Percentiles rank a stretch among this genome's conserved stretches.
phyloP scores from a whole-genome alignment of 805 yeast genomes.

The Wickerhamomyces strasburgensis region DNA sequence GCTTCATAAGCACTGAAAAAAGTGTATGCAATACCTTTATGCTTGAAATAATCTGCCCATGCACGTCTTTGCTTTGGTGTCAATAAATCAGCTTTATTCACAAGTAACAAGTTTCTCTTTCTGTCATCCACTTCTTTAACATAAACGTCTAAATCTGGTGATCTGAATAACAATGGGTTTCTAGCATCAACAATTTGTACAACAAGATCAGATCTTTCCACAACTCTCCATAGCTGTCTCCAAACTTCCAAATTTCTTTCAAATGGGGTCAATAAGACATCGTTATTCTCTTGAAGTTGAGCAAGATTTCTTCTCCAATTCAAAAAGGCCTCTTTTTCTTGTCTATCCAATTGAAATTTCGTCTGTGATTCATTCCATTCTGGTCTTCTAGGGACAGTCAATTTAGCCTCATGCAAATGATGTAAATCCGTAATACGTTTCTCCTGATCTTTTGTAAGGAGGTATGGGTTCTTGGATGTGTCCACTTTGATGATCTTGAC shows the following conservation, averaged over 20 bases:
- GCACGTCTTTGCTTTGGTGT: constrained; percentile 67
- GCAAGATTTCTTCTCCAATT: constrained; percentile 95
- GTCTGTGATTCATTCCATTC: constrained; percentile 72
- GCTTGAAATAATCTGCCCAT: constrained; percentile 84
- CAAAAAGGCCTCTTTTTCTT: constrained; percentile 85
- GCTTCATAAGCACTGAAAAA: constrained; percentile 92
- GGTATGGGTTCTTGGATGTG: constrained; percentile 45
- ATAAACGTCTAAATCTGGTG: constrained; percentile 79
- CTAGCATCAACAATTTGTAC: constrained; percentile 98
- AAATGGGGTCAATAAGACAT: constrained; percentile 87
- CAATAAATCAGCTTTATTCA: constrained; percentile 90
- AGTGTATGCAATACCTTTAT: constrained; percentile 70
- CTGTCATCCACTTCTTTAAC: constrained; percentile 71
- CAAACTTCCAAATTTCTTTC: constrained; percentile 97
- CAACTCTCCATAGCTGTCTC: constrained; percentile 98
- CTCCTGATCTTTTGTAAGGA: constrained; percentile 65
- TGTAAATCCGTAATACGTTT: constrained; percentile 55
- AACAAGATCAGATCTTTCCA: constrained; percentile 87
- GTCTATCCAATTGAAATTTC: constrained; percentile 71
- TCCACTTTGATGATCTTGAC: constrained; percentile 82
- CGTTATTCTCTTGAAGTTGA: constrained; percentile 73
- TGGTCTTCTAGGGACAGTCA: constrained; percentile 93
- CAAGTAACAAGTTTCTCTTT: constrained; percentile 76
- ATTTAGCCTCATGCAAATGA: constrained; percentile 58
- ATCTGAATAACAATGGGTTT: constrained; percentile 85